These are phyloP conservation scores for Fusarium chlamydosporum DNA, from an alignment of 2,329 filamentous ascomycete genomes.

Conservation along the genomic window DNA sequence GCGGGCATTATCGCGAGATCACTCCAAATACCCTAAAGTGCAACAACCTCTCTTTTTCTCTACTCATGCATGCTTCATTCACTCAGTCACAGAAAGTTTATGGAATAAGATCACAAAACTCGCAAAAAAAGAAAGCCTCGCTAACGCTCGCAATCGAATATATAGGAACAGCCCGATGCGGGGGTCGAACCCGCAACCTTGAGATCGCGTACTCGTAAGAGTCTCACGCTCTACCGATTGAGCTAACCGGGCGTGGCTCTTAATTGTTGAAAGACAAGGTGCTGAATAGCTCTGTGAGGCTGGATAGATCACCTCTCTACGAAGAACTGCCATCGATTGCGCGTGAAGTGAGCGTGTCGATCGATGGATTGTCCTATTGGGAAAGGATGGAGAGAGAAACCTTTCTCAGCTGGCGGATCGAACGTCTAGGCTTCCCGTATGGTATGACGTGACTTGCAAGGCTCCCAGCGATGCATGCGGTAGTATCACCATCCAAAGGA, in stretches of 20 bases:
- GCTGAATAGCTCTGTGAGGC: background rate
- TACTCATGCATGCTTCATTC: background rate
- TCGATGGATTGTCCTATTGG: background rate
- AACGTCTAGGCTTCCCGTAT: background rate
- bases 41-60: background rate
- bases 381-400: background rate
- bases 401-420: background rate
- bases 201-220: conserved; percentile 64
- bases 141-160: conserved; percentile 40
- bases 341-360: too few species aligned
- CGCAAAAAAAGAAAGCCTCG: conserved; percentile 32
- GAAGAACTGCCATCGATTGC: background rate
- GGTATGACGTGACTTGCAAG: background rate
- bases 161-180: conserved; percentile 58
- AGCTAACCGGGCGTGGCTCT: conserved; percentile 39
- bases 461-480: background rate
- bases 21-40: too few species aligned
- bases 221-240: conserved; percentile 74
- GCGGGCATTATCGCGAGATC: background rate
- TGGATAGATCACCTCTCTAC: background rate
- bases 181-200: conserved; percentile 69
- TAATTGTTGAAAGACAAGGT: conserved; percentile 3
- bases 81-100: background rate
- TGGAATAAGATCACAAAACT: background rate
- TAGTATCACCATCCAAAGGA: background rate